Base-by-base conservation (phyloP, 2,329 filamentous ascomycete species). In the Exophiala dermatitidis region DNA sequence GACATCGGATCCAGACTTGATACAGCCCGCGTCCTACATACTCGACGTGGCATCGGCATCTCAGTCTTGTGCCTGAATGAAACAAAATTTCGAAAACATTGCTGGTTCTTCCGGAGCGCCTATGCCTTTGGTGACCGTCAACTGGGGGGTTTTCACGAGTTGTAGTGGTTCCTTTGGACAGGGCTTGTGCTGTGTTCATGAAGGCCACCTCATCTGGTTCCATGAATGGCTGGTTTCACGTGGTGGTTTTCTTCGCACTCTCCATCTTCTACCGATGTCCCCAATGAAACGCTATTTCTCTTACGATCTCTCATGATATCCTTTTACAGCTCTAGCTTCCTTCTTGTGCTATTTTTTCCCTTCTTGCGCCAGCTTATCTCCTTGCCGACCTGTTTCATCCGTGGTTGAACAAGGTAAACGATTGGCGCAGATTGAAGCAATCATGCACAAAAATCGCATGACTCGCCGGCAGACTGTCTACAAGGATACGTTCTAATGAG, bases 371-470 rank as follows among this genome's bases (percentile, higher is more conserved):
- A 85, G 79, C 81, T 89, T 74, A 95, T 95, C 88, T 86, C 86
- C 88, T 84, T 83, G 82, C 84, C 78, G 81, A 84, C 82, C 85
- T 54, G 62, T 58, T 57, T 65, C 66, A 60, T 59, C 65, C 60
- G 64, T 72, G 76, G 67, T 85, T 88, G 86, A 84, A 82, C 82
- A 82, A 88, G 89, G 85, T 95, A 95, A 83, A 95, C 86, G 83
- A 82, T 80, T 90, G 81, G 89, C 89, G 87, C 78, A 95, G 78
- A 95, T 72, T 65, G 78, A 93, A 73, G 66, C 68, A 64, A 48
- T 52, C 54, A 50, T 56, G 54, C 49, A 70, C 64, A 10, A 67
- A 66, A 69, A 75, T 71, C 64, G 75, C 72, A 72, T 71, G 67
- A 78, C 85, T 90, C 76, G 77, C 84, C 84, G 83, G 86, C 88